Conservation (phyloP, 2,329 filamentous ascomycete species). For the Calonectria naviculata region DNA sequence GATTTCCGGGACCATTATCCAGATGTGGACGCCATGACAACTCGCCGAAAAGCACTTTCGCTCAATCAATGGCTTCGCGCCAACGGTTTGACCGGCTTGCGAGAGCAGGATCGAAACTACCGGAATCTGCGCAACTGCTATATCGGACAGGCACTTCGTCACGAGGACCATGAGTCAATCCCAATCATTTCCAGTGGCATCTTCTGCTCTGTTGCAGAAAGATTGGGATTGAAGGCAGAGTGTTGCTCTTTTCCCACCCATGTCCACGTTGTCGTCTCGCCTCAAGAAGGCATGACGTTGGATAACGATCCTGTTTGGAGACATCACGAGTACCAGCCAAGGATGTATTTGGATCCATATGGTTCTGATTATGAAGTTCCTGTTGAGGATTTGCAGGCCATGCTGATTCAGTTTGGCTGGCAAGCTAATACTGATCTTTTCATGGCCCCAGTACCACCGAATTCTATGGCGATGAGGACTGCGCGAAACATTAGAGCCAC, state of each 20-base stretch:
- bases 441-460: conserved; percentile 71
- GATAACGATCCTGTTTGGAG: conserved; percentile 58
- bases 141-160: conserved; percentile 82
- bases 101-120: conserved; percentile 74
- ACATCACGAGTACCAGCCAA: conserved; percentile 49
- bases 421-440: conserved; percentile 59
- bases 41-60: conserved; percentile 74
- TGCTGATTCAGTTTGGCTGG: conserved; percentile 64
- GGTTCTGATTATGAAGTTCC: conserved; percentile 75
- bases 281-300: conserved; percentile 69
- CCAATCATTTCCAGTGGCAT: conserved; percentile 90
- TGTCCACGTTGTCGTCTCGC: conserved; percentile 82
- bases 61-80: conserved; percentile 77
- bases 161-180: conserved; percentile 79
- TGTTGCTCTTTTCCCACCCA: conserved; percentile 88
- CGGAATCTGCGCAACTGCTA: conserved; percentile 88
- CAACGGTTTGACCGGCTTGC: conserved; percentile 77
- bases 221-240: conserved; percentile 79
- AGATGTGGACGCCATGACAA: conserved; percentile 65
- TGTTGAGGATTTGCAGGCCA: conserved; percentile 65
- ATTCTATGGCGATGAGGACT: conserved; percentile 79
- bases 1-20: conserved; percentile 65
- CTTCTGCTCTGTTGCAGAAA: conserved; percentile 81
- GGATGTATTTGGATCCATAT: conserved; percentile 90
- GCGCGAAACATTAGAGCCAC: conserved; percentile 82